Evolutionary conservation across 305 asterid genomes (phyloP).

Genomic region (Fraxinus angustifolia): DNA sequence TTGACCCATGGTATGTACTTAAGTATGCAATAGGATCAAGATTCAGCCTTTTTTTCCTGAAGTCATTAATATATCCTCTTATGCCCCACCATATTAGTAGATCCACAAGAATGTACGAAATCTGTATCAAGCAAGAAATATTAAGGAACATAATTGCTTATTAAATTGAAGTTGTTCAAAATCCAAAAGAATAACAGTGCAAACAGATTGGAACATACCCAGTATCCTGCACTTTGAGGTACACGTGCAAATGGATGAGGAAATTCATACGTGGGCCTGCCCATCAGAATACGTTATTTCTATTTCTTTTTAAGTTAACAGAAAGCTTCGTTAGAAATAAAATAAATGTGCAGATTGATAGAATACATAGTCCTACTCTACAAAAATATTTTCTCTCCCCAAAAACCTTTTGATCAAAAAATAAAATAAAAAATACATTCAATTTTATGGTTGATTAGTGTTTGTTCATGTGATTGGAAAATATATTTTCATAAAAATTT

Average conservation of each 20-base stretch:
- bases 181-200: constrained; percentile 12
- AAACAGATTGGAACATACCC: constrained; percentile 56
- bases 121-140: constrained; percentile 50
- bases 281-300: constrained; percentile 26
- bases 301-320: background rate
- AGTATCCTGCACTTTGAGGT: constrained; percentile 95
- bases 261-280: constrained; percentile 94
- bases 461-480: background rate
- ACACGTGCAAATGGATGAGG: constrained; percentile 98
- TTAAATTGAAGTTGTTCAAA: background rate
- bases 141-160: background rate
- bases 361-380: background rate
- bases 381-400: background rate
- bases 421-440: background rate
- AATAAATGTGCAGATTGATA: background rate
- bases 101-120: constrained; percentile 91
- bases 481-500: background rate
- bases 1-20: constrained; percentile 85
- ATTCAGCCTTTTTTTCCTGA: constrained; percentile 82
- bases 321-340: background rate
- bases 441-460: background rate
- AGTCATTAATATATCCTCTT: constrained; percentile 81
- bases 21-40: constrained; percentile 92
- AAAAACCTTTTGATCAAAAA: background rate
- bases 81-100: constrained; percentile 97